Conservation (phyloP, 2,329 filamentous ascomycete species). For the Mycosphaerelloides madeirae region DNA sequence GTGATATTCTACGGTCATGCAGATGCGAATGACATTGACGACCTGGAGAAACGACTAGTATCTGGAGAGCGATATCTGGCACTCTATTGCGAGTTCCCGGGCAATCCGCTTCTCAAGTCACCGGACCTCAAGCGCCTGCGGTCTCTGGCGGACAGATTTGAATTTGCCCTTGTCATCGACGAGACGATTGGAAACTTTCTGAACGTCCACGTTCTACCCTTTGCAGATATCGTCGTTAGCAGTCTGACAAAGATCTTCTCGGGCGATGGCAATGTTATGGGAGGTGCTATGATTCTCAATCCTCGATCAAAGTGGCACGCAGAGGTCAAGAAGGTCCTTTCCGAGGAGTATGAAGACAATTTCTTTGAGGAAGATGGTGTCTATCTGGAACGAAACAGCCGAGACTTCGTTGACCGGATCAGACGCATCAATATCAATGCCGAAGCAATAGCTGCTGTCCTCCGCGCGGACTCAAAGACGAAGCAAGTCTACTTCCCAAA, state of each 20-base stretch:
- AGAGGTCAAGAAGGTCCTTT: slow-evolving; percentile 62
- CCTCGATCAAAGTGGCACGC: slow-evolving; percentile 66
- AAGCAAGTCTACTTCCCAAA: slow-evolving; percentile 86
- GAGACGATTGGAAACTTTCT: slow-evolving; percentile 96
- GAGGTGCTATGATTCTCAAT: slow-evolving; percentile 64
- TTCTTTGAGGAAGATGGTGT: slow-evolving; percentile 93
- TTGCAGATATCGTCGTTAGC: slow-evolving; percentile 87
- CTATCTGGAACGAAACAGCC: slow-evolving; percentile 93
- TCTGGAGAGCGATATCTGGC: slow-evolving; percentile 72
- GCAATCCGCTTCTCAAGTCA: slow-evolving; percentile 81
- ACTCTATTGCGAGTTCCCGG: slow-evolving; percentile 91
- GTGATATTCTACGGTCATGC: slow-evolving; percentile 83
- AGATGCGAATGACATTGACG: slow-evolving; percentile 71
- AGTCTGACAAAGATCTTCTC: slow-evolving; percentile 96
- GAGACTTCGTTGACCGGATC: slow-evolving; percentile 80
- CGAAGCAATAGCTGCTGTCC: slow-evolving; percentile 71
- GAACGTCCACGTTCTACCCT: slow-evolving; percentile 87
- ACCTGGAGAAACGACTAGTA: slow-evolving; percentile 68
- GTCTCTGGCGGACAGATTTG: slow-evolving; percentile 70
- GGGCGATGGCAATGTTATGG: slow-evolving; percentile 98
- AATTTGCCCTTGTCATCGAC: slow-evolving; percentile 87
- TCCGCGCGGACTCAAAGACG: slow-evolving; percentile 60
- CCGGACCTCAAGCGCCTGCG: slow-evolving; percentile 82
- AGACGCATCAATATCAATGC: slow-evolving; percentile 81
- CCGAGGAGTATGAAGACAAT: slow-evolving; percentile 71